Base-by-base conservation (phyloP, 2,329 filamentous ascomycete species). In the Coniochaeta sp. region DNA sequence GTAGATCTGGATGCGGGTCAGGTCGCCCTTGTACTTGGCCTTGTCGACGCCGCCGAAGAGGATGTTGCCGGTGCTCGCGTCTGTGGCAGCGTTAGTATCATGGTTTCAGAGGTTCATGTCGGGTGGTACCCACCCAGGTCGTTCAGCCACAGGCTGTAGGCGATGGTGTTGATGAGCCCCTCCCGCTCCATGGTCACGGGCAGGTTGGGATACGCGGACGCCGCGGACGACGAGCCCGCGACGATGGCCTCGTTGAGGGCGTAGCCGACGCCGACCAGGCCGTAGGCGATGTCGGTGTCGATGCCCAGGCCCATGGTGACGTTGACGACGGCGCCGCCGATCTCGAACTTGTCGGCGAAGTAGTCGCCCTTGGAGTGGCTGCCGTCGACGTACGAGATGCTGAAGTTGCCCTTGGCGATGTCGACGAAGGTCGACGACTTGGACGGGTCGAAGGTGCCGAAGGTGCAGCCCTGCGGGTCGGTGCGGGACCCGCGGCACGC, bases 1-100 rank as follows among this genome's bases (percentile, higher is more conserved):
- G 65, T 85, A 75, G 62, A 91, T 78, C 17, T 87, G 78, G 30
- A 92, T 77, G 6, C 79, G 82, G 54, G 80, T 78, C 34, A 93
- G 77, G 2, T 82, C 72, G 55, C 89, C 89, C 0, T 78, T 70
- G 73, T 86, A 95, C 70, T 93, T 93, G 61, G 81, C 82, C 0
- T 84, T 89, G 70, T 93, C 89, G 61, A 93, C 85, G n/a, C 89
- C 90, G 42, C 90, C 90, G 65, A 93, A 95, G 1, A 93, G 77
- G 62, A 93, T 87, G 65, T 77, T 88, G 38, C 90, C 90, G 1
- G 81, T 86, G 62, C 80, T 86, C 0, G 89, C 73, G 61, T 77
- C 78, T 71, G 40, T 9, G 0, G 19, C 7, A 17, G 58, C 67
- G 67, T 52, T 65, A 66, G 59, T 17, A n/a, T 19, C 22, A 12